Percentiles rank a stretch among this genome's conserved stretches.
Evolutionary conservation across 306 rosid species (phyloP).

Genomic region (Acacia melanoxylon): DNA sequence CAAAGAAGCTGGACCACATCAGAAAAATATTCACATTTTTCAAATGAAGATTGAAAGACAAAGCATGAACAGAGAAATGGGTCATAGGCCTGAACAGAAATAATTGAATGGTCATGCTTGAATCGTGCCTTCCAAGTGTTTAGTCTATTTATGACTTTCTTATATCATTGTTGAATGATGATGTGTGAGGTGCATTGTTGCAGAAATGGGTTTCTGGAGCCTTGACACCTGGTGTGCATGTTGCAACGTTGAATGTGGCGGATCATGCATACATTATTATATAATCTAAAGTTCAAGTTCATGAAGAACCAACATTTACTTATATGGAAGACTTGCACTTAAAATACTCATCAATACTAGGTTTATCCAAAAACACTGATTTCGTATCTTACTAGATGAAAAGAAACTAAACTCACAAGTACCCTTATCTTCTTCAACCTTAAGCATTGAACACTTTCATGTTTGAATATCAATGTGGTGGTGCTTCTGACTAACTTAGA

Average conservation of each 20-base stretch:
- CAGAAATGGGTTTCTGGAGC: too few species aligned
- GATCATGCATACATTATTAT: neutral
- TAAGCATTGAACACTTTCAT: neutral
- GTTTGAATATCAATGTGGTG: neutral
- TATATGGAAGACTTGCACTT: neutral
- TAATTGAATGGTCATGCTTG: too few species aligned
- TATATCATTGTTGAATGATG: neutral
- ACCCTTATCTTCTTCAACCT: neutral
- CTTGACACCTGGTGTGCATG: too few species aligned
- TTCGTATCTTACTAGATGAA: neutral
- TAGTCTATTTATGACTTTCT: slow-evolving; percentile 28
- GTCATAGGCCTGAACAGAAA: too few species aligned
- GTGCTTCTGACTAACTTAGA: neutral
- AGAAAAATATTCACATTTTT: too few species aligned
- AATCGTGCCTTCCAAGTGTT: slow-evolving; percentile 29
- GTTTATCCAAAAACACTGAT: neutral
- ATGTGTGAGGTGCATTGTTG: neutral
- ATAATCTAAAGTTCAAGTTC: neutral
- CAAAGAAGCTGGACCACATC: too few species aligned
- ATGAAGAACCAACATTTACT: neutral
- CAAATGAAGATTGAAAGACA: too few species aligned
- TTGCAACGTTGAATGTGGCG: neutral
- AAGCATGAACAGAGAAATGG: too few species aligned
- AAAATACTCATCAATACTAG: neutral
- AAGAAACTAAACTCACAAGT: neutral